Conservation (phyloP, 805 yeast species). For the Yarrowia osloensis region DNA sequence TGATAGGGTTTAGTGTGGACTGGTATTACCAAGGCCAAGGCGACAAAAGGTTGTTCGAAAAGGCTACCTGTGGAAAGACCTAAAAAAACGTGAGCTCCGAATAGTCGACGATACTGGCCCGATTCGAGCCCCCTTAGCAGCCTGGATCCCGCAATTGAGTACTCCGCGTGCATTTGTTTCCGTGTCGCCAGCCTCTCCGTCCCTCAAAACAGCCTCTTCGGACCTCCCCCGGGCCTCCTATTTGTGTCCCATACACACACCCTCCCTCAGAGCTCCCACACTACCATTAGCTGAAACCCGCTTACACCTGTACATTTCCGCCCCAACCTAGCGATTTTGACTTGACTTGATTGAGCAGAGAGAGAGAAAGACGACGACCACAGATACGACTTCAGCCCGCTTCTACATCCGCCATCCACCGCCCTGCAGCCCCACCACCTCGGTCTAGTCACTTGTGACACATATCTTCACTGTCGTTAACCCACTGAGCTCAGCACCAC, state of each 20-base stretch:
- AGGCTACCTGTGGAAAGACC: slow-evolving; percentile 8
- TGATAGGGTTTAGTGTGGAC: slow-evolving; percentile 22
- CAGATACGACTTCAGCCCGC: too few species aligned
- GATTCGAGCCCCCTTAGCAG: neutral
- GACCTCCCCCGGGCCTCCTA: too few species aligned
- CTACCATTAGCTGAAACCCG: neutral
- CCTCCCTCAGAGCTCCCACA: neutral
- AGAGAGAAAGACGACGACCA: neutral
- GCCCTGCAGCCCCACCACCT: neutral
- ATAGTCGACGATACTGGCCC: slow-evolving; percentile 11
- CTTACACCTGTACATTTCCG: slow-evolving; percentile 10
- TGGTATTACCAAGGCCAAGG: neutral
- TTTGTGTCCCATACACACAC: neutral
- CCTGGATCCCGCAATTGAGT: neutral
- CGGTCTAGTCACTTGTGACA: too few species aligned
- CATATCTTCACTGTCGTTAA: too few species aligned
- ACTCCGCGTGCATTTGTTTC: too few species aligned
- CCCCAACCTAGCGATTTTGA: neutral
- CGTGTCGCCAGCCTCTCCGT: too few species aligned
- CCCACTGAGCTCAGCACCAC: too few species aligned
- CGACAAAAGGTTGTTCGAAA: slow-evolving; percentile 8
- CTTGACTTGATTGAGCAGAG: neutral
- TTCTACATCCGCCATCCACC: too few species aligned
- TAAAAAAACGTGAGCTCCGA: slow-evolving; percentile 6
- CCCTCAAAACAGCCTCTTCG: too few species aligned